phyloP scores from a whole-genome alignment of 2,329 filamentous ascomycete species.

The Penicillium sp. region DNA sequence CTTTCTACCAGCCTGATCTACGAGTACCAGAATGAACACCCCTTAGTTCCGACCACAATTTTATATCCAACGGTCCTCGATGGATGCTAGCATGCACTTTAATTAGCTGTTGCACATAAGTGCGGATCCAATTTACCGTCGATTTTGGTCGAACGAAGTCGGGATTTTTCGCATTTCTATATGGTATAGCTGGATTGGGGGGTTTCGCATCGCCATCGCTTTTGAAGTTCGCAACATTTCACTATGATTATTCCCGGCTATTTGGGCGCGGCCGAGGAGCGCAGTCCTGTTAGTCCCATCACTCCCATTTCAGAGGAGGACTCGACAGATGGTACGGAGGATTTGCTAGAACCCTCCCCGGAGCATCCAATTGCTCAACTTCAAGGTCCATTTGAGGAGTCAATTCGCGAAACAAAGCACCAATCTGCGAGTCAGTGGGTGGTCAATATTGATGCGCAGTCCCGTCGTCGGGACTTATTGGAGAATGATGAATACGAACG shows the following conservation, averaged over 20 bases:
- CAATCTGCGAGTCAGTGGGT: conserved; percentile 26
- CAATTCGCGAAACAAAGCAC: conserved; percentile 40
- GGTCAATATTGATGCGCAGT: conserved; percentile 40
- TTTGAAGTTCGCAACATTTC: background rate
- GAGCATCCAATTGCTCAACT: conserved; percentile 44
- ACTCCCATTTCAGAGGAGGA: background rate
- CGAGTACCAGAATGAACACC: conserved; percentile 8
- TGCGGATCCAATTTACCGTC: background rate
- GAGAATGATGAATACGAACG: conserved; percentile 68
- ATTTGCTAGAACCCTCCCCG: conserved; percentile 24
- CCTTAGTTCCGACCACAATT: conserved; percentile 15
- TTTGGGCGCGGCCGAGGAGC: background rate
- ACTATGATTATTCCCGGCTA: background rate
- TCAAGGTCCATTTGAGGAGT: conserved; percentile 49
- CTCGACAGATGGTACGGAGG: background rate
- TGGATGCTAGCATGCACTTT: conserved; percentile 15
- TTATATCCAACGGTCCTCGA: conserved; percentile 14
- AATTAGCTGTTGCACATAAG: conserved; percentile 3
- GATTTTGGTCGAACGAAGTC: background rate
- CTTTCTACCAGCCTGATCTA: background rate
- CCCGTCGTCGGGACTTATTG: conserved; percentile 66
- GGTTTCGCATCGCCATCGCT: background rate
- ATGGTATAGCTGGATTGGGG: background rate
- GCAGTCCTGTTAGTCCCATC: conserved; percentile 2
- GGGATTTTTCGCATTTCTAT: background rate